phyloP scores from a whole-genome alignment of 2,329 filamentous ascomycete genomes.

The Penicillium sclerotigenum region DNA sequence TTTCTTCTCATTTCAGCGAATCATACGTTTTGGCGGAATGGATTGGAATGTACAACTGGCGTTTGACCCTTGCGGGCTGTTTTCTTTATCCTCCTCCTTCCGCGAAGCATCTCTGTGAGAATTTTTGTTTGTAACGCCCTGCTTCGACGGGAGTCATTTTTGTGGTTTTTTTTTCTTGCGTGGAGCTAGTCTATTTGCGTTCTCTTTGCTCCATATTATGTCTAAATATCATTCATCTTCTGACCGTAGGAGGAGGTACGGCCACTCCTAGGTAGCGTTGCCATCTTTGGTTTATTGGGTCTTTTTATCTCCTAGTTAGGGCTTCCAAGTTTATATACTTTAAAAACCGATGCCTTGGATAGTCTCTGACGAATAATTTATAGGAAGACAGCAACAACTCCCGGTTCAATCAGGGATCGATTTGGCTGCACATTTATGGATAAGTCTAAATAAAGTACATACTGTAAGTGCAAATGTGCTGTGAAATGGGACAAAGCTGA shows the following conservation, averaged over 20 bases:
- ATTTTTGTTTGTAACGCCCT: neutral
- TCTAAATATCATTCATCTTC: neutral
- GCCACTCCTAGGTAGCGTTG: neutral
- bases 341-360: neutral
- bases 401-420: neutral
- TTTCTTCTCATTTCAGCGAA: constrained; percentile 18
- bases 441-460: neutral
- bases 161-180: neutral
- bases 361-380: neutral
- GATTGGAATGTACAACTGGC: constrained; percentile 5
- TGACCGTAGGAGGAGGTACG: neutral
- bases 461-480: neutral
- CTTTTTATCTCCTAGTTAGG: neutral
- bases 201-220: neutral
- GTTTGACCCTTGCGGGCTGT: neutral
- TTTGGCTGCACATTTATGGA: neutral
- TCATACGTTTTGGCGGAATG: neutral
- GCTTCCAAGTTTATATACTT: neutral
- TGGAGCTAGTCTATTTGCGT: neutral
- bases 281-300: neutral
- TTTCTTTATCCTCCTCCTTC: neutral
- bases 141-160: neutral
- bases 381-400: neutral
- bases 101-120: neutral
- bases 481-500: neutral